Conservation (phyloP, 192 early-diverging fungal genomes). For the Powellomyces hirtus region DNA sequence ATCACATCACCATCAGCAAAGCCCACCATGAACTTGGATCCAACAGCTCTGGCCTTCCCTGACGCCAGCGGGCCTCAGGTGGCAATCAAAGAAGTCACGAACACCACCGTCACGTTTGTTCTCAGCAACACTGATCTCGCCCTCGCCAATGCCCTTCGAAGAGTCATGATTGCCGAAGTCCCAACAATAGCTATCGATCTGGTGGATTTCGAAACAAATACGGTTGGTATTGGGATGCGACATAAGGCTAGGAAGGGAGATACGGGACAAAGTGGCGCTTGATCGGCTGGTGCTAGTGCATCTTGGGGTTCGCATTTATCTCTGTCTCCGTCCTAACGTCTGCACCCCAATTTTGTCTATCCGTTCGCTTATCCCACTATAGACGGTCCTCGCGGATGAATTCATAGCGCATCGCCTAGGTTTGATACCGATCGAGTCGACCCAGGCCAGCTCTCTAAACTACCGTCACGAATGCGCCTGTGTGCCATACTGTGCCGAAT, state of each 20-base stretch:
- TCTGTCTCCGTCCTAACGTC: neutral
- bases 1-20: no score
- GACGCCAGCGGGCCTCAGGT: constrained; percentile 20
- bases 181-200: constrained; percentile 97
- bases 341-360: no score
- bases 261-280: neutral
- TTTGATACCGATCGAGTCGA: constrained; percentile 85
- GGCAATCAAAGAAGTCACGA: constrained; percentile 18
- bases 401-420: constrained; percentile 94
- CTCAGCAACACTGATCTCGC: constrained; percentile 85
- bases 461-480: constrained; percentile 68
- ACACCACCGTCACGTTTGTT: constrained; percentile 71
- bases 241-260: neutral
- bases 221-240: constrained; percentile 28
- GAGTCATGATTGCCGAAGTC: constrained; percentile 97
- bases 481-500: constrained; percentile 76
- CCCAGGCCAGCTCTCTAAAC: constrained; percentile 72
- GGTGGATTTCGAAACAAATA: constrained; percentile 92
- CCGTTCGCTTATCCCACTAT: no score
- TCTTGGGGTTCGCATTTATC: neutral
- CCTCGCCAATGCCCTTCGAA: constrained; percentile 88
- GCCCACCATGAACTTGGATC: constrained; percentile 20
- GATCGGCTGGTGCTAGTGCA: neutral
- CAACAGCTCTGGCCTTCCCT: constrained; percentile 7
- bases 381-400: constrained; percentile 91